These are phyloP conservation scores for Entomortierella lignicola DNA, from an alignment of 192 early-diverging fungal genomes.

Conservation along the genomic window DNA sequence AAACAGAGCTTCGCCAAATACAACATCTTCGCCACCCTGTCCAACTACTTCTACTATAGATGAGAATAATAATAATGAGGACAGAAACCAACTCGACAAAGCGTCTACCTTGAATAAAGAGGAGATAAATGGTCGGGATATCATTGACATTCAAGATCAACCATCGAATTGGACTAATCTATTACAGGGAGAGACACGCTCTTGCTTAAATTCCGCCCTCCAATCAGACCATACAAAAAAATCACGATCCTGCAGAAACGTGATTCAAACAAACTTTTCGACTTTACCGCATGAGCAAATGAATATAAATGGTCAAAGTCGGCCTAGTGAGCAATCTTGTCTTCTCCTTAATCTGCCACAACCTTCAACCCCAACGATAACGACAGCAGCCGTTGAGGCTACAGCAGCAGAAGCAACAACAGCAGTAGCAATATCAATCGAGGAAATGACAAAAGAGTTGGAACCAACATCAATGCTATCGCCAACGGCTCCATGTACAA, in stretches of 20 bases:
- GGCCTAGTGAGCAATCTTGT: background rate
- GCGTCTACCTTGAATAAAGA: background rate
- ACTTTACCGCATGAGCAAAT: background rate
- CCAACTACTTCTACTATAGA: too few relatives aligned
- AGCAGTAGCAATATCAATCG: too few relatives aligned
- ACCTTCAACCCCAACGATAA: background rate
- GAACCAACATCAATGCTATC: background rate
- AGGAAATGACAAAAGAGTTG: background rate
- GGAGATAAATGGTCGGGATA: background rate
- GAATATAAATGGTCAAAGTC: background rate
- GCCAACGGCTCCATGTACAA: background rate
- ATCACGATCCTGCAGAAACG: slow-evolving; percentile 17
- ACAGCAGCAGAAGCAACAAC: too few relatives aligned
- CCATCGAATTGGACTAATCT: background rate
- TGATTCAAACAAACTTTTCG: background rate
- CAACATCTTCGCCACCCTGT: too few relatives aligned
- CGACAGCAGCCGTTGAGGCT: background rate
- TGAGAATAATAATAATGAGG: too few relatives aligned
- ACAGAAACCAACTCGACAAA: too few relatives aligned
- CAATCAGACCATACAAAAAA: slow-evolving; percentile 6
- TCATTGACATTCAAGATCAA: too few relatives aligned
- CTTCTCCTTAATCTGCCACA: background rate
- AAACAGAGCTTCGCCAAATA: too few relatives aligned
- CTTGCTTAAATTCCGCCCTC: background rate
- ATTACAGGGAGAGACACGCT: background rate